phyloP scores from a whole-genome alignment of 305 asterid genomes.

The Fraxinus velutina region DNA sequence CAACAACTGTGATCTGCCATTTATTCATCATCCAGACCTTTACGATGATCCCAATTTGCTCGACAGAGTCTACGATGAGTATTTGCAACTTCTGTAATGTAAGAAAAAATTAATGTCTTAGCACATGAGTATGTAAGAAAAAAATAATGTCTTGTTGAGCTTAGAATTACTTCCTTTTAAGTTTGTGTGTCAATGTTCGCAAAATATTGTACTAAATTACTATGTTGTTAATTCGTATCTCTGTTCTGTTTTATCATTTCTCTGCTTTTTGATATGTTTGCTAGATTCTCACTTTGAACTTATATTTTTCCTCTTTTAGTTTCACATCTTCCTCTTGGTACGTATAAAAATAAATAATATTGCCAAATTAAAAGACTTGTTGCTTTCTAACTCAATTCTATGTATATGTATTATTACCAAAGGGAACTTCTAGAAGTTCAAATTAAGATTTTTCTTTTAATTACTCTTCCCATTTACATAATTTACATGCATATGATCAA shows the following conservation, averaged over 20 bases:
- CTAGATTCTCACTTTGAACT: not conserved
- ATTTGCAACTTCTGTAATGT: constrained; percentile 16
- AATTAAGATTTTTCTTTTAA: not conserved
- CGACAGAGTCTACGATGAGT: constrained; percentile 23
- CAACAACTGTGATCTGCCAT: not conserved
- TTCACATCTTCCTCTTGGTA: not conserved
- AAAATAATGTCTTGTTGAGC: not conserved
- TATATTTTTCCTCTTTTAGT: not conserved
- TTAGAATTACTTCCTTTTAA: not conserved
- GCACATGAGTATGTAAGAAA: not conserved
- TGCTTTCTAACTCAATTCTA: not conserved
- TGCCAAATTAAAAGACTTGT: not conserved
- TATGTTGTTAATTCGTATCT: not conserved
- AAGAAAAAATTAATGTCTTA: not conserved
- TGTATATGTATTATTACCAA: not conserved
- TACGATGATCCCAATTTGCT: not conserved
- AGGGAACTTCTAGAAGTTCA: not conserved
- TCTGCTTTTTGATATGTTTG: not conserved
- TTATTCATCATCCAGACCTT: not conserved
- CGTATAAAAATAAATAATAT: not conserved
- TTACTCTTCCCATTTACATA: not conserved
- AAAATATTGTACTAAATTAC: not conserved
- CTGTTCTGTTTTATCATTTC: not conserved
- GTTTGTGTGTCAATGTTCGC: not conserved
- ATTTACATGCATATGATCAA: not conserved